Base-by-base conservation (phyloP, 495 filamentous ascomycete species). In the Patellaria atrata region DNA sequence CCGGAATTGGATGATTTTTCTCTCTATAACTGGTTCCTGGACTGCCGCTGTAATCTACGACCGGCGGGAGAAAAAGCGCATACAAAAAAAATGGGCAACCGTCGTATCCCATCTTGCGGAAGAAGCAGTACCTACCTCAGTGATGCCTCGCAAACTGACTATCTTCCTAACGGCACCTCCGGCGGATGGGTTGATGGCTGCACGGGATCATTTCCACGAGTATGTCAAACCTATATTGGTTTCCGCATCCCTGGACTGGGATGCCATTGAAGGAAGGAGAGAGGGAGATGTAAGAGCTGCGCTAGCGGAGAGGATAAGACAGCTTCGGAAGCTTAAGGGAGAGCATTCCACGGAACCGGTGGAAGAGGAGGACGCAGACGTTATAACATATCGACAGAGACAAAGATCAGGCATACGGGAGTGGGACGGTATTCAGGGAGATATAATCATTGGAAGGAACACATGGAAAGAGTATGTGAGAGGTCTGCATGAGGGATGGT, bases 381-480 rank as follows among this genome's bases (percentile, higher is more conserved):
- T 41, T 11, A 30, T 48, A 13, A 24, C 60, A 11, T 46, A 56
- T 15, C 27, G 43, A 19, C 33, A 41, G 26, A 35, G 58, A 34
- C 33, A 47, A 32, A 45, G 51, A 33, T 67, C 67, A 14, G 77
- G 75, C 15, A 70, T 86, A 8, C 56, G 50, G 12, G 73, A 85
- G 15, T 85, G 73, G 51, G 65, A 75, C 2, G 85, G 82, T 8
- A 62, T 78, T 1, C 64, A 67, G 40, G 85, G 86, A 16, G 86
- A 94, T 53, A 63, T 99, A 30, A 72, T 96, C 3, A 73, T 99
- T 41, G 89, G 91, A 4, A 66, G 89, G 39, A 77, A 94, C 51
- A 79, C 86, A 6, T 99, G 89, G 89, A 96, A 94, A 59, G 89
- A 99, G 59, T 99, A 94, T 56, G 59, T 96, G 7, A 71, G 83